Percentiles rank a stretch among this genome's conserved stretches.
Conservation (phyloP, 441 rosid genomes). For the Eutrema salsugineum region DNA sequence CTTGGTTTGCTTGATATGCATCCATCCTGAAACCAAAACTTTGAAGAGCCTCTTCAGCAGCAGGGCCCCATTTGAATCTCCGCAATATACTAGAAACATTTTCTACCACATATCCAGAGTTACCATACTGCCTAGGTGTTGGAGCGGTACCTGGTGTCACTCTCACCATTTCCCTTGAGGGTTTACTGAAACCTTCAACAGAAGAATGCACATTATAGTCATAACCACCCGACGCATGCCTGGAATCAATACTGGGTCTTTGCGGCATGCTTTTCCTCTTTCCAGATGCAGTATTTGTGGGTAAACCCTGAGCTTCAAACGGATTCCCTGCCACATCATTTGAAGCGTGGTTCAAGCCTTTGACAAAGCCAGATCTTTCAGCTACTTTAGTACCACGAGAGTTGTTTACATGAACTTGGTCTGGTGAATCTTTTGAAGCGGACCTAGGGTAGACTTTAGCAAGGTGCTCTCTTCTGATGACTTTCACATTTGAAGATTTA, state of each 20-base stretch:
- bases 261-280: conserved; percentile 48
- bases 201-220: conserved; percentile 31
- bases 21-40: conserved; percentile 50
- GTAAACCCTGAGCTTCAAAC: conserved; percentile 26
- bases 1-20: conserved; percentile 94
- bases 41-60: conserved; percentile 69
- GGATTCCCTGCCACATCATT: conserved; percentile 32
- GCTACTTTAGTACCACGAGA: conserved; percentile 37
- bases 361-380: conserved; percentile 36
- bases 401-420: conserved; percentile 29
- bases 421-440: conserved; percentile 36
- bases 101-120: conserved; percentile 48
- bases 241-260: conserved; percentile 34
- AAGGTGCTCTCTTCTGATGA: conserved; percentile 46
- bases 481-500: conserved; percentile 52
- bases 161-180: conserved; percentile 42
- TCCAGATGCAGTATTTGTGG: conserved; percentile 32
- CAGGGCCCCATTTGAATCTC: conserved; percentile 69
- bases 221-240: conserved; percentile 31
- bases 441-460: conserved; percentile 48
- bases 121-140: conserved; percentile 38
- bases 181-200: conserved; percentile 20
- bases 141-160: conserved; percentile 34
- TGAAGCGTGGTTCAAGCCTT: conserved; percentile 44
- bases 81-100: conserved; percentile 56